Base-by-base conservation (phyloP, 2,329 filamentous ascomycete genomes). In the Aspergillus terreus region DNA sequence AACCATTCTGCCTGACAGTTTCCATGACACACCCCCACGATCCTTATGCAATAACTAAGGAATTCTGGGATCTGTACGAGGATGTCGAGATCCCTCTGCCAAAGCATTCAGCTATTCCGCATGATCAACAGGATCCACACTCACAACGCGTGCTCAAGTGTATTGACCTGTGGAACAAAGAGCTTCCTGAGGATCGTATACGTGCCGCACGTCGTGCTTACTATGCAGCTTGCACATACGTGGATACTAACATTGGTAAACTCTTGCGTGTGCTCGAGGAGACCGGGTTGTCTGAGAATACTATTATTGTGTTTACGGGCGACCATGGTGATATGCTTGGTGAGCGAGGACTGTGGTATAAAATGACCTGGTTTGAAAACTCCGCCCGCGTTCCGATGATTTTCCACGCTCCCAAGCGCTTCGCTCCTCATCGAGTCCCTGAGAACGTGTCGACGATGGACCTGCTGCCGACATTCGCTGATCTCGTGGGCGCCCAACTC, bases 261-360 rank as follows among this genome's bases (percentile, higher is more conserved):
- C 80, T 96, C 32, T 77, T 96, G 23, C 78, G 83, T 54, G 86
- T 89, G 0, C 77, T 96, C 15, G 87, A 91, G 69, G 81, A 90
- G 52, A 92, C 89, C 65, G 82, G 85, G 5, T 78, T 96, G 42
- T 86, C 86, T 53, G 84, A 95, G 30, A 84, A 96, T 72, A 96
- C 92, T 10, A 91, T 96, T 62, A 79, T 96, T 63, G 85, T 96
- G 59, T 96, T 96, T 74, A 92, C 87, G 52, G 91, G 92, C 42
- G 92, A 96, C 68, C 92, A 96, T 66, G 92, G 92, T 50, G 92
- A 96, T 71, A 96, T 96, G 92, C 82, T 96, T 6, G 92, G 92
- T 53, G 92, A 96, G 77, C 86, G 90, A 48, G 88, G 88, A 6
- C 77, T 96, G 44, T 96, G 92, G 92, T 83, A 96, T 78, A 96